phyloP scores from a whole-genome alignment of 116 monocot genomes.

The Iris pallida region DNA sequence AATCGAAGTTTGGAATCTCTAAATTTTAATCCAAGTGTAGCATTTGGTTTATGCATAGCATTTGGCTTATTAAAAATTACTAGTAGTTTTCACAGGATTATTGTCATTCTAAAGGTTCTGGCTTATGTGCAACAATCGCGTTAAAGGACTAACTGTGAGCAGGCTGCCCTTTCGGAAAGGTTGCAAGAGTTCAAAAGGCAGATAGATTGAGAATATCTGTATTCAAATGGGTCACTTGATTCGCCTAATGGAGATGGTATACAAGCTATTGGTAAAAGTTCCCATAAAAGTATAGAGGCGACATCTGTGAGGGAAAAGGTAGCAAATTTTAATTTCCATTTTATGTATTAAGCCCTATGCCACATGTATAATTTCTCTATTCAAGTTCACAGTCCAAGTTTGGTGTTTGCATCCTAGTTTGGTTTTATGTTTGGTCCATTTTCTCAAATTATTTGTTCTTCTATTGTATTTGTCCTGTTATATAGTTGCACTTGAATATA shows the following conservation, averaged over 20 bases:
- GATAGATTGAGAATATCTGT: slow-evolving; percentile 76
- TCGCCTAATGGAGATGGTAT: slow-evolving; percentile 93
- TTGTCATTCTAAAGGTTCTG: slow-evolving; percentile 56
- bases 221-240: slow-evolving; percentile 57
- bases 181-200: slow-evolving; percentile 99
- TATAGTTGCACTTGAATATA: too few relatives aligned
- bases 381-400: not conserved
- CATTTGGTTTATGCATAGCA: too few relatives aligned
- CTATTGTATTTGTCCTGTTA: not conserved
- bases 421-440: not conserved
- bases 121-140: slow-evolving; percentile 98
- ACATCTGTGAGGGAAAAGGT: slow-evolving; percentile 91
- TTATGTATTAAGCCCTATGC: not conserved
- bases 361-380: too few relatives aligned
- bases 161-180: slow-evolving; percentile 75
- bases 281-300: slow-evolving; percentile 98
- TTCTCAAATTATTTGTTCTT: not conserved
- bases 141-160: slow-evolving; percentile 91
- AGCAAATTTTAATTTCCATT: not conserved
- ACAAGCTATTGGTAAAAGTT: slow-evolving; percentile 96
- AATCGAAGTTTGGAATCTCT: too few relatives aligned
- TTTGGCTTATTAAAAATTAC: slow-evolving; percentile 6
- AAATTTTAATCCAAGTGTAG: too few relatives aligned
- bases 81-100: slow-evolving; percentile 3
- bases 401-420: not conserved